Conservation (phyloP, 495 filamentous ascomycete species). For the Apodospora peruviana region DNA sequence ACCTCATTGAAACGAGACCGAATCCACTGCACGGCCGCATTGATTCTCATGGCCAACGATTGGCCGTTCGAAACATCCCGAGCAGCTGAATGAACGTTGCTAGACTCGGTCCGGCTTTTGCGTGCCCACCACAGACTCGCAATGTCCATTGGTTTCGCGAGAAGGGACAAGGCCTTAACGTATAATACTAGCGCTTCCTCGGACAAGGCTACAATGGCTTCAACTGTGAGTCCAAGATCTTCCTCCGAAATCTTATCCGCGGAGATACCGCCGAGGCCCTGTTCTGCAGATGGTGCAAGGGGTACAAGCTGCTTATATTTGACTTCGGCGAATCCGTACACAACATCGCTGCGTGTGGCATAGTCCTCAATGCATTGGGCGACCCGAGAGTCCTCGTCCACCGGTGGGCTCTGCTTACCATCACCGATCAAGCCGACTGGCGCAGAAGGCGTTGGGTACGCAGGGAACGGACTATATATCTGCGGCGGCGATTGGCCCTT, state of each 20-base stretch:
- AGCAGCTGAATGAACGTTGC: conserved; percentile 35
- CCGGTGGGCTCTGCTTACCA: conserved; percentile 50
- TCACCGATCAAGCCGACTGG: conserved; percentile 57
- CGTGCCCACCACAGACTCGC: conserved; percentile 88
- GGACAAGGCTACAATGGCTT: conserved; percentile 78
- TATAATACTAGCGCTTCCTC: conserved; percentile 96
- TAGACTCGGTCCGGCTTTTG: conserved; percentile 62
- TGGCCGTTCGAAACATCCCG: conserved; percentile 43
- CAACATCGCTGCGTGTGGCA: conserved; percentile 87
- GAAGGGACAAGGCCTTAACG: conserved; percentile 82
- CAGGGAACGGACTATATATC: conserved; percentile 74
- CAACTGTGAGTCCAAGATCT: conserved; percentile 71
- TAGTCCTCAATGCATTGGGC: conserved; percentile 82
- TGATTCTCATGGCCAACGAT: conserved; percentile 69
- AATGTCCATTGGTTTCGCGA: conserved; percentile 95
- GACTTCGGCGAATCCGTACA: conserved; percentile 95
- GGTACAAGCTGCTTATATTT: conserved; percentile 96
- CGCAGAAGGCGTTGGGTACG: conserved; percentile 65
- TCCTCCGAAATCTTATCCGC: conserved; percentile 46
- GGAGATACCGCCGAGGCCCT: conserved; percentile 55
- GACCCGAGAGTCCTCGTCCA: conserved; percentile 76
- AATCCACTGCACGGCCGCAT: conserved; percentile 91
- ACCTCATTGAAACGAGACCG: conserved; percentile 93
- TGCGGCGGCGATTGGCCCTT: conserved; percentile 72
- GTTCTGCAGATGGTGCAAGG: conserved; percentile 68